A percentile compares a stretch with the other conserved stretches of the same genome.
These are phyloP conservation scores for Bacidia rubella DNA, from an alignment of 495 filamentous ascomycete genomes.

Conservation along the genomic window DNA sequence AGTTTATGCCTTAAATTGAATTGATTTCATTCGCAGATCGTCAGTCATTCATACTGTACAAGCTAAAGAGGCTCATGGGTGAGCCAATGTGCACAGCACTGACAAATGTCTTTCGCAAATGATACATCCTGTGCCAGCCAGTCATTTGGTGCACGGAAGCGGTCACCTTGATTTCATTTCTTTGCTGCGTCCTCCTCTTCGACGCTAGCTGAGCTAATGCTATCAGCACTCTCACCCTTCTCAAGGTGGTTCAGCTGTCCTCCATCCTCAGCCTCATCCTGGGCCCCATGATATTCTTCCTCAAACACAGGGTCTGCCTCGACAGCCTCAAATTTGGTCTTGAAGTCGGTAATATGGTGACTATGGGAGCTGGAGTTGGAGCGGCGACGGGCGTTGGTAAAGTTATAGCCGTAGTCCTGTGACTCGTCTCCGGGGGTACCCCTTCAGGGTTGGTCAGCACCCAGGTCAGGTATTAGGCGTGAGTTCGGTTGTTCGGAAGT, in stretches of 20 bases:
- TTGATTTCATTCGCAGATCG: not conserved
- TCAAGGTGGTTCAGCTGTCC: conserved; percentile 23
- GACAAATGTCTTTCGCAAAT: not conserved
- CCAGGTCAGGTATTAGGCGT: not conserved
- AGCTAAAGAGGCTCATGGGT: not conserved
- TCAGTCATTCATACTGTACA: not conserved
- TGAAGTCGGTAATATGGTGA: conserved; percentile 48
- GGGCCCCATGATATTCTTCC: conserved; percentile 56
- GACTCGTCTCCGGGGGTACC: conserved; percentile 72
- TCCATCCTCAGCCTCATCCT: conserved; percentile 32
- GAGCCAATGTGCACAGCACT: not conserved
- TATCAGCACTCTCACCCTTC: conserved; percentile 40
- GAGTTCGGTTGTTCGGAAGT: not conserved
- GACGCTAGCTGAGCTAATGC: conserved; percentile 23
- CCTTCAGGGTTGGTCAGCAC: conserved; percentile 36
- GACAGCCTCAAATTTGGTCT: conserved; percentile 79
- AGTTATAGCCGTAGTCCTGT: conserved; percentile 64
- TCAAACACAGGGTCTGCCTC: conserved; percentile 83
- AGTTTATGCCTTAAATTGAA: not conserved
- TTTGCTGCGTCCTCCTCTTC: conserved; percentile 30
- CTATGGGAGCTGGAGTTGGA: conserved; percentile 74
- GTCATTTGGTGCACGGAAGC: not conserved
- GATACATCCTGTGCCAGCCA: not conserved
- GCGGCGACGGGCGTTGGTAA: conserved; percentile 76
- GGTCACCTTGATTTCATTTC: conserved; percentile 9